These are phyloP conservation scores for Helicocarpus griseus DNA, from an alignment of 2,329 filamentous ascomycete genomes.

Conservation along the genomic window DNA sequence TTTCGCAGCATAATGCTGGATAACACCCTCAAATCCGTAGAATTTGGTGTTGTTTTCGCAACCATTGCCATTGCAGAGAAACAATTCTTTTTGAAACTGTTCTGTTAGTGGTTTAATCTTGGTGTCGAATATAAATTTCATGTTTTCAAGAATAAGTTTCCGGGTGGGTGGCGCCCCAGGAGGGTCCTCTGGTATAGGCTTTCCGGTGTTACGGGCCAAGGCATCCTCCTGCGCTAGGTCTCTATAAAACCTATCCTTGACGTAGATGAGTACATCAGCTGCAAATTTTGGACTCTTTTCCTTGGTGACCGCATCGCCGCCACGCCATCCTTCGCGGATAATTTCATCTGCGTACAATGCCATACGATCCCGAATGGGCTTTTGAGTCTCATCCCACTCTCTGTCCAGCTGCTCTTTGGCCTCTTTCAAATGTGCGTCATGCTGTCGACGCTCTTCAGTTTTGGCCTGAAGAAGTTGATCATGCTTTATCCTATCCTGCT, in stretches of 20 bases:
- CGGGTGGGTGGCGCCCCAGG: conserved; percentile 47
- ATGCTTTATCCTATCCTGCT: conserved; percentile 42
- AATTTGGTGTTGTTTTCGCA: conserved; percentile 57
- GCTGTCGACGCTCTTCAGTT: conserved; percentile 37
- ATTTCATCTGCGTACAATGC: conserved; percentile 59
- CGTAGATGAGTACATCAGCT: conserved; percentile 58
- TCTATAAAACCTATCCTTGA: conserved; percentile 57
- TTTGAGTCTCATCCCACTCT: conserved; percentile 63
- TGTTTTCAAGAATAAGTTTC: conserved; percentile 67
- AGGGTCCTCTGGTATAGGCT: conserved; percentile 38
- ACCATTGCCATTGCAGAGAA: conserved; percentile 53
- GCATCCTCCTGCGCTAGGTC: conserved; percentile 47
- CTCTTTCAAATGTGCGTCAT: conserved; percentile 42
- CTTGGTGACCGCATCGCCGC: conserved; percentile 53
- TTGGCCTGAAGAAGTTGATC: conserved; percentile 37
- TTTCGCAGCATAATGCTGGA: conserved; percentile 77
- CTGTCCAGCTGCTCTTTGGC: conserved; percentile 53
- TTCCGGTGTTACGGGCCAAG: conserved; percentile 38
- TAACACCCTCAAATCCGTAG: conserved; percentile 67
- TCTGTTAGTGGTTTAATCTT: conserved; percentile 65
- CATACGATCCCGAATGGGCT: conserved; percentile 56
- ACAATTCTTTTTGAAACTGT: conserved; percentile 58
- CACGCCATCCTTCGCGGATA: conserved; percentile 56
- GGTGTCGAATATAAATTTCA: conserved; percentile 75
- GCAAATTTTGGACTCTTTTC: conserved; percentile 60